Base-by-base conservation (phyloP, 2,329 filamentous ascomycete species). In the Ceratocystis variospora region DNA sequence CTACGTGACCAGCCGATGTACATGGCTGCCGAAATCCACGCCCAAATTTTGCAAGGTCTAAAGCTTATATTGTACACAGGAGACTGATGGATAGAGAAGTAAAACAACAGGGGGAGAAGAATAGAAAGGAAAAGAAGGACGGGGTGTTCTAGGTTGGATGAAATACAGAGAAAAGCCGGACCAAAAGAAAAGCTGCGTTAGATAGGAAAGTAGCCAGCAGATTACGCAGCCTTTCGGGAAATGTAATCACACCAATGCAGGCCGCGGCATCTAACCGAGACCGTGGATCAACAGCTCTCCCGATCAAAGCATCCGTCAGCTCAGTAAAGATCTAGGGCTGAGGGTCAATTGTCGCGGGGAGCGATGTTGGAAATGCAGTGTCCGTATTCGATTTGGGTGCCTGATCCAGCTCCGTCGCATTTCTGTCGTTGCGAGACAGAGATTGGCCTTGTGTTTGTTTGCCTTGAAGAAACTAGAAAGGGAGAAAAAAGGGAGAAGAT, bases 21-120 rank as follows among this genome's bases (percentile, higher is more conserved):
- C 44, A 12, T 45, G 44, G 44, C 44, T 28, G 28, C 28, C 28
- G 4, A 57, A 64, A 63, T 41, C 63, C 19, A 45, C 28, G 10
- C 64, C 22, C 19, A 46, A 33, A 55, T 65, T 65, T 68, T 66
- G 19, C n/a, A 65, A 68, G 33, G 50, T 68, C 66, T 68, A 68
- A 68, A 61, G 65, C 59, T 68, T 68, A 61, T 68, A 66, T 68
- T 68, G 61, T 68, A 68, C 66, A 68, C 66, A 65, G 66, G 63
- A 46, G 19, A 50, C 59, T 63, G 53, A 64, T 57, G 48, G 55
- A 53, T 61, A 17, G 48, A 55, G 46, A 62, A 61, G 59, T 64
- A 64, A 66, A 63, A 66, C 64, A 66, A 67, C 55, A 67, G 62
- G 19, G 37, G 44, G 31, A 62, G 45, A 64, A 67, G 48, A 41